These are phyloP conservation scores for Phyllosticta citrichinensis DNA, from an alignment of 2,329 filamentous ascomycete species.

Conservation along the genomic window DNA sequence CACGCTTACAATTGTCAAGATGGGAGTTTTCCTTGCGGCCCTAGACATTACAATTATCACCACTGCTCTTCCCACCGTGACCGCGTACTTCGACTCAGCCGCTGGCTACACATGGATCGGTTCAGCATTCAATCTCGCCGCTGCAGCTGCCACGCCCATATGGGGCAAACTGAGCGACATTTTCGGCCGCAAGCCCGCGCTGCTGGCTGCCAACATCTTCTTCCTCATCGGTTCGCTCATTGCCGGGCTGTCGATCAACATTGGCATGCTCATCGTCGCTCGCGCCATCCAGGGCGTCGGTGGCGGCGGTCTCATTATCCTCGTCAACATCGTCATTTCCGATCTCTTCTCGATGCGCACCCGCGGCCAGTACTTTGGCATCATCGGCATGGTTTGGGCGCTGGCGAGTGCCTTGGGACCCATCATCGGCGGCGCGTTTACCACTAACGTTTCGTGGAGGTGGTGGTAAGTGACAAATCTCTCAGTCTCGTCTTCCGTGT, in stretches of 20 bases:
- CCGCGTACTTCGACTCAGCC: slow-evolving; percentile 41
- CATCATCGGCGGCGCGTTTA: slow-evolving; percentile 57
- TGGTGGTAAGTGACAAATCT: slow-evolving; percentile 40
- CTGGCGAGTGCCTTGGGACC: slow-evolving; percentile 57
- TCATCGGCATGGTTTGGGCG: slow-evolving; percentile 58
- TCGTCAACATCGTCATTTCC: slow-evolving; percentile 54
- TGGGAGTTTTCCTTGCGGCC: slow-evolving; percentile 50
- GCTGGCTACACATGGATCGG: slow-evolving; percentile 46
- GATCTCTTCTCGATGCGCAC: slow-evolving; percentile 53
- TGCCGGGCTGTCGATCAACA: slow-evolving; percentile 47
- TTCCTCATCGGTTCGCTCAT: slow-evolving; percentile 55
- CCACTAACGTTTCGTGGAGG: slow-evolving; percentile 52
- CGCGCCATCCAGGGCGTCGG: slow-evolving; percentile 54
- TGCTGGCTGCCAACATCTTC: slow-evolving; percentile 29
- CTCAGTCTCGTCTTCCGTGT: slow-evolving; percentile 26
- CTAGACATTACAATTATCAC: slow-evolving; percentile 55
- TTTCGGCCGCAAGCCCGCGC: slow-evolving; percentile 27
- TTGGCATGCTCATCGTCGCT: slow-evolving; percentile 53
- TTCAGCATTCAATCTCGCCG: slow-evolving; percentile 29
- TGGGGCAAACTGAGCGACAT: slow-evolving; percentile 33
- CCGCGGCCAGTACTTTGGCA: slow-evolving; percentile 52
- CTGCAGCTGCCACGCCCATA: slow-evolving; percentile 29
- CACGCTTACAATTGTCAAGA: slow-evolving; percentile 19
- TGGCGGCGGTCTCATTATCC: slow-evolving; percentile 52
- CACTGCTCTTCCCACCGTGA: slow-evolving; percentile 52